Base-by-base conservation (phyloP, 352 stramenopile species). In the Phytophthora constricta region DNA sequence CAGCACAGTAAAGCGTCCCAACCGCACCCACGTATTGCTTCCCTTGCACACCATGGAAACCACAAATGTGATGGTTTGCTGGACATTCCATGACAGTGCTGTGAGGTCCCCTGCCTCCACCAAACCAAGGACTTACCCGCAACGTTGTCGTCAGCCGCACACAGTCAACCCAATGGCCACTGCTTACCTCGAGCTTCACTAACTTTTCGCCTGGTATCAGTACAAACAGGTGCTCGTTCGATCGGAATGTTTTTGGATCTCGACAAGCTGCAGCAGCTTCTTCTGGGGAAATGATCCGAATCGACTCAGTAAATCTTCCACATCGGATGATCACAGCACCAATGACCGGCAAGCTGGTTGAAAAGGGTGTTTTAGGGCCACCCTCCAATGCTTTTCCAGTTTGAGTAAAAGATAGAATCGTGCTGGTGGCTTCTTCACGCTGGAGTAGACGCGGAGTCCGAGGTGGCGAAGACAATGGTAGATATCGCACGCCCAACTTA, bases 131-230 rank as follows among this genome's bases (percentile, higher is more conserved):
- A 51, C 77, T 80, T 54, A 54, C 45, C 8, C 81, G 79, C 9
- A 73, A 20, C 26, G 71, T 90, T 10, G 81, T 87, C 16, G 67
- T 62, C 19, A 90, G 76, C 14, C 72, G 74, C 9, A 90, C 48
- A 10, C 74, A 69, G 25, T 90, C 81, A 25, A 90, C 65, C 77
- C 81, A 88, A 46, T 84, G 68, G 5, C 75, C 79, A 57, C 75
- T 82, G 19, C 58, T 77, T 4, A 85, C 72, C 41, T 84, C 76
- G 26, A 88, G 46, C 2, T 70, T 76, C 9, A 70, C 11, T 14
- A 88, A 17, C 13, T 76, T 74, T 41, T 90, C 81, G 17, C 58
- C 75, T 11, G 58, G 17, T 9, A 70, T 20, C 25, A 90, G 68
- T 25, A 82, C 69, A 50, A 87, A 86, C 5, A 88, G 62, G 53